Evolutionary conservation across 192 early-diverging fungal genomes (phyloP).

Genomic region (Coemansia sp.): DNA sequence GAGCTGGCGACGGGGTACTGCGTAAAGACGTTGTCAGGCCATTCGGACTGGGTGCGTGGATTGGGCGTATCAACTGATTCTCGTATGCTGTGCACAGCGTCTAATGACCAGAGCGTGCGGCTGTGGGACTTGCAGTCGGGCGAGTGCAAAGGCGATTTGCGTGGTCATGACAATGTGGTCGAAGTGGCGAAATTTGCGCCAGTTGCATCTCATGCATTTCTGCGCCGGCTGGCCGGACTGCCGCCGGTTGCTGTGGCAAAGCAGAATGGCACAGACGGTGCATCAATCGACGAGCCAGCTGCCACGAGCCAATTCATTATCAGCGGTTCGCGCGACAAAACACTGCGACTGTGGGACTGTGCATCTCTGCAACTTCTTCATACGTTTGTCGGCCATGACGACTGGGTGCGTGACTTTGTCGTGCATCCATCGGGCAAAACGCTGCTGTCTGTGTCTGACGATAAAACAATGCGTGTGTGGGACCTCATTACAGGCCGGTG

Average conservation of each 20-base stretch:
- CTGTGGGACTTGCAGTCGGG: slow-evolving; percentile 76
- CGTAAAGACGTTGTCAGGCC: slow-evolving; percentile 75
- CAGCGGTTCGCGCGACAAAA: slow-evolving; percentile 89
- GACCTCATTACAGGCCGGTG: slow-evolving; percentile 81
- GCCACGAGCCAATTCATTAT: slow-evolving; percentile 68
- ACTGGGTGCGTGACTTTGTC: slow-evolving; percentile 85
- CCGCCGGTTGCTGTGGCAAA: slow-evolving; percentile 4
- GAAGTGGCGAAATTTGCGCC: slow-evolving; percentile 90
- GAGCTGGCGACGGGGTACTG: slow-evolving; percentile 78
- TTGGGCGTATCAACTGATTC: slow-evolving; percentile 72
- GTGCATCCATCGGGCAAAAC: slow-evolving; percentile 84
- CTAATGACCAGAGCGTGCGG: slow-evolving; percentile 87
- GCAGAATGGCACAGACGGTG: slow-evolving; percentile 8
- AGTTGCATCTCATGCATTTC: slow-evolving; percentile 58
- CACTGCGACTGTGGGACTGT: slow-evolving; percentile 83
- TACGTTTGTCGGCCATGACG: slow-evolving; percentile 86
- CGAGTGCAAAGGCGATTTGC: slow-evolving; percentile 74
- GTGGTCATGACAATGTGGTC: slow-evolving; percentile 94
- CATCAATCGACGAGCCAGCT: slow-evolving; percentile 37
- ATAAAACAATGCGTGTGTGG: slow-evolving; percentile 90
- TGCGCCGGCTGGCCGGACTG: slow-evolving; percentile 70
- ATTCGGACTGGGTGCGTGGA: slow-evolving; percentile 85
- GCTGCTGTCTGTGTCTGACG: slow-evolving; percentile 82
- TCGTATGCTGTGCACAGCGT: slow-evolving; percentile 69
- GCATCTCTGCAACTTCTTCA: slow-evolving; percentile 66